These are phyloP conservation scores for Trichoderma hamatum DNA, from an alignment of 2,329 filamentous ascomycete species.

Conservation along the genomic window DNA sequence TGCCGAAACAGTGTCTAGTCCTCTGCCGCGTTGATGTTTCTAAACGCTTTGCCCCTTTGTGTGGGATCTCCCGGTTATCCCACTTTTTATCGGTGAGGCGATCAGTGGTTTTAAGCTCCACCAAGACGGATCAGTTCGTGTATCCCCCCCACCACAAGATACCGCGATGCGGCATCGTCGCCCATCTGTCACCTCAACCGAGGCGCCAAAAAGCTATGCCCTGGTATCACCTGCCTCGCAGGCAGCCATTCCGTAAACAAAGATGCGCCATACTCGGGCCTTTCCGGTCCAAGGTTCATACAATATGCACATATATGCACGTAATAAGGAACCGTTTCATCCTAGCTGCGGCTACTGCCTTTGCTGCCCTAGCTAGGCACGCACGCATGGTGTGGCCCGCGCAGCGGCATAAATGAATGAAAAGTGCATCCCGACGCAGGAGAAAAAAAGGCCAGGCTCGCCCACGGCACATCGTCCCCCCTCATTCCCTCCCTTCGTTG, in stretches of 20 bases:
- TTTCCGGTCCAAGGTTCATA: slow-evolving; percentile 24
- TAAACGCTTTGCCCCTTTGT: slow-evolving; percentile 3
- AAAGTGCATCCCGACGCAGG: slow-evolving; percentile 20
- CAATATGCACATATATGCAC: slow-evolving; percentile 22
- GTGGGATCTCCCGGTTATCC: slow-evolving; percentile 21
- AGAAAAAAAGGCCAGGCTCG: slow-evolving; percentile 10
- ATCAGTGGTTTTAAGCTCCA: slow-evolving; percentile 24
- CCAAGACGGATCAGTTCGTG: slow-evolving; percentile 17
- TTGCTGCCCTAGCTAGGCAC: slow-evolving; percentile 16
- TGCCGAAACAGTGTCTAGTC: slow-evolving; percentile 8
- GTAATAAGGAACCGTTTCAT: slow-evolving; percentile 24
- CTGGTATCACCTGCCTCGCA: slow-evolving; percentile 23
- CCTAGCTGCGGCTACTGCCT: slow-evolving; percentile 10
- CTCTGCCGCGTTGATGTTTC: not conserved
- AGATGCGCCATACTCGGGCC: slow-evolving; percentile 25
- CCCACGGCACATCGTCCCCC: slow-evolving; percentile 10
- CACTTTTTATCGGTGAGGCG: slow-evolving; percentile 27
- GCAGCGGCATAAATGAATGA: slow-evolving; percentile 14
- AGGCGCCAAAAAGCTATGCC: slow-evolving; percentile 18
- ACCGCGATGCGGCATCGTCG: slow-evolving; percentile 25
- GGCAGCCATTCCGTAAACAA: slow-evolving; percentile 21
- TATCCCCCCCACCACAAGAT: slow-evolving; percentile 10
- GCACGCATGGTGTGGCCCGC: not conserved
- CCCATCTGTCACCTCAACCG: slow-evolving; percentile 21
- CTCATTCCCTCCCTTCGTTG: slow-evolving; percentile 23